Conservation (phyloP, 2,329 filamentous ascomycete species). For the Neonectria neomacrospora region DNA sequence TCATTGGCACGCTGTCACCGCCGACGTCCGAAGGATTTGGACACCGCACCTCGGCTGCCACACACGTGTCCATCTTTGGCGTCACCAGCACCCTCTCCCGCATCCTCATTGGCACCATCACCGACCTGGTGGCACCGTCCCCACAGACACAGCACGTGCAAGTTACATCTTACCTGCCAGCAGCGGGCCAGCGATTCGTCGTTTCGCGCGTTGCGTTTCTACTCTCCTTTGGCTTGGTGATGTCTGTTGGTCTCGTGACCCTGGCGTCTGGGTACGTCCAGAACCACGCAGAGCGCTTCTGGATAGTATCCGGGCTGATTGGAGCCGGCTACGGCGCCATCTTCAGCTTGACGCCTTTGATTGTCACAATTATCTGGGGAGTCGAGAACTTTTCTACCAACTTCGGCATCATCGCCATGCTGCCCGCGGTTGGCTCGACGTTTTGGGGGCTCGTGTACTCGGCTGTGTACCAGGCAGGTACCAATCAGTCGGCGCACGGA, state of each 20-base stretch:
- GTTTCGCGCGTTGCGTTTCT: slow-evolving; percentile 86
- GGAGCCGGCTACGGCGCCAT: slow-evolving; percentile 93
- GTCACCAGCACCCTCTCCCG: slow-evolving; percentile 91
- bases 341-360: slow-evolving; percentile 89
- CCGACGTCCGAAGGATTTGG: slow-evolving; percentile 58
- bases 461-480: slow-evolving; percentile 77
- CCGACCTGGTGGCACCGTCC: slow-evolving; percentile 82
- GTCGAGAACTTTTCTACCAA: slow-evolving; percentile 99
- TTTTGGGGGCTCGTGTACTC: slow-evolving; percentile 94
- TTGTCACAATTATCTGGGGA: slow-evolving; percentile 97
- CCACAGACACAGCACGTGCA: slow-evolving; percentile 69
- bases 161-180: slow-evolving; percentile 46
- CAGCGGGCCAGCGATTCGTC: slow-evolving; percentile 57
- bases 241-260: slow-evolving; percentile 80
- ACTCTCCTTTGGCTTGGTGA: slow-evolving; percentile 76
- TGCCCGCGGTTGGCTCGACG: slow-evolving; percentile 87
- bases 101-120: slow-evolving; percentile 87
- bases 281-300: slow-evolving; percentile 81
- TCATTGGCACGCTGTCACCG: slow-evolving; percentile 85
- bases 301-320: slow-evolving; percentile 84
- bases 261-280: slow-evolving; percentile 82
- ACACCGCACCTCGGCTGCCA: slow-evolving; percentile 73
- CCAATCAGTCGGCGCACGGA: slow-evolving; percentile 53
- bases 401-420: slow-evolving; percentile 94
- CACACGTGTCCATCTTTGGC: slow-evolving; percentile 92